Evolutionary conservation across 306 rosid genomes (phyloP), one percentile per base, ranked within the genome.

Genomic region (Inga oerstediana): DNA sequence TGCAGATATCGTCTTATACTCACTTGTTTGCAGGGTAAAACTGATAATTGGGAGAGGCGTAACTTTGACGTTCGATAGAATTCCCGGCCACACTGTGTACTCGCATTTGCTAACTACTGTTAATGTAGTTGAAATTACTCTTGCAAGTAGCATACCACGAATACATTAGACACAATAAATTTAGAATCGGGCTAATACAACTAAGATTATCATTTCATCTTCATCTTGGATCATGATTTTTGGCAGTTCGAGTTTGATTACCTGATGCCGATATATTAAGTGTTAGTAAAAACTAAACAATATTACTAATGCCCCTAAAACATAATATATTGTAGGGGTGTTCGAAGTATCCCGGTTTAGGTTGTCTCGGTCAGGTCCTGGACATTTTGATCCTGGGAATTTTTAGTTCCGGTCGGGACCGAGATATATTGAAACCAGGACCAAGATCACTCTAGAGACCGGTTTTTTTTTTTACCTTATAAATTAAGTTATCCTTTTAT

Each of bases 71-170:
- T 89, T 95, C 5, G 98, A 79, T 4, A 93, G 92, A 85, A 92
- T 86, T 68, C 98, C 98, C 0, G 98, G 98, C 98, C 98, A 95
- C 5, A 95, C 1, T 27, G 95, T 88, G 82, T 92, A 77, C 10
- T 86, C 97, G 88, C 98, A 95, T 84, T 91, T 91, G 95, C 93
- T 95, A 10, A 88, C 43, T 3, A 95, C 2, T 19, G 93, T 91
- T 88, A 93, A 95, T 10, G 92, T 91, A 4, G 89, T 95, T 61
- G 98, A 89, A 44, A 77, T 15, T 11, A 77, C 97, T 43, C 88
- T 95, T 92, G 92, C 35, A 64, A 32, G 27, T 64, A 2, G 5
- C 8, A 73, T 79, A 37, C 27, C 37, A 51, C 3, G 41, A 43
- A 51, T 48, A 24, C 54, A 15, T 73, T 8, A 65, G 48, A 76